Percentiles rank a stretch among this genome's conserved stretches.
Conservation (phyloP, 1,139 yeast genomes). For the Sugiyamaella grinbergsii region DNA sequence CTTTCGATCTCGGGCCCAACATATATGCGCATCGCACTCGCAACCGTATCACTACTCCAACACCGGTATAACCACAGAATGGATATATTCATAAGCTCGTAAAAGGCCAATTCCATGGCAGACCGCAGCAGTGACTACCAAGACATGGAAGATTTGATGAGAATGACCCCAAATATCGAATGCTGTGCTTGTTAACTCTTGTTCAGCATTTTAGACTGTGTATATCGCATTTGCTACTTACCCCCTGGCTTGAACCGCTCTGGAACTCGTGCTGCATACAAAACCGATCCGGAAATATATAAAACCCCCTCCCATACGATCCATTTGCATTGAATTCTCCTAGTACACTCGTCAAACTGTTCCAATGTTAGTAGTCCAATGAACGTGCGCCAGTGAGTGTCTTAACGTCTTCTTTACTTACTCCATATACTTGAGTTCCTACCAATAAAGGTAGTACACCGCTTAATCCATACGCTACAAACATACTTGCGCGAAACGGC, state of each 20-base stretch:
- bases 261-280: slow-evolving; percentile 79
- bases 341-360: slow-evolving; percentile 45
- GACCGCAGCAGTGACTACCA: slow-evolving; percentile 79
- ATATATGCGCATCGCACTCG: no score
- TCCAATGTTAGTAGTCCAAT: background rate
- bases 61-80: slow-evolving; percentile 40
- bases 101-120: slow-evolving; percentile 71
- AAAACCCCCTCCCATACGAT: slow-evolving; percentile 67
- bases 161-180: slow-evolving; percentile 81
- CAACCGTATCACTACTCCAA: no score
- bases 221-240: background rate
- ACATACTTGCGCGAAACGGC: slow-evolving; percentile 74
- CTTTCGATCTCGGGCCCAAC: no score
- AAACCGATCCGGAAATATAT: slow-evolving; percentile 74
- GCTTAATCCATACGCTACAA: slow-evolving; percentile 77
- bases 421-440: slow-evolving; percentile 52
- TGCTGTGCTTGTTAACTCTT: slow-evolving; percentile 1
- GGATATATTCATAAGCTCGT: slow-evolving; percentile 57
- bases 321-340: slow-evolving; percentile 61
- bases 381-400: no score
- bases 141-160: slow-evolving; percentile 82
- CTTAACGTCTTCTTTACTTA: no score
- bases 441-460: slow-evolving; percentile 69
- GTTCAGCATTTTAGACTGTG: background rate
- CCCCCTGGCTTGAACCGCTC: slow-evolving; percentile 68